Evolutionary conservation across 306 rosid genomes (phyloP).

Genomic region (Abrus precatorius): DNA sequence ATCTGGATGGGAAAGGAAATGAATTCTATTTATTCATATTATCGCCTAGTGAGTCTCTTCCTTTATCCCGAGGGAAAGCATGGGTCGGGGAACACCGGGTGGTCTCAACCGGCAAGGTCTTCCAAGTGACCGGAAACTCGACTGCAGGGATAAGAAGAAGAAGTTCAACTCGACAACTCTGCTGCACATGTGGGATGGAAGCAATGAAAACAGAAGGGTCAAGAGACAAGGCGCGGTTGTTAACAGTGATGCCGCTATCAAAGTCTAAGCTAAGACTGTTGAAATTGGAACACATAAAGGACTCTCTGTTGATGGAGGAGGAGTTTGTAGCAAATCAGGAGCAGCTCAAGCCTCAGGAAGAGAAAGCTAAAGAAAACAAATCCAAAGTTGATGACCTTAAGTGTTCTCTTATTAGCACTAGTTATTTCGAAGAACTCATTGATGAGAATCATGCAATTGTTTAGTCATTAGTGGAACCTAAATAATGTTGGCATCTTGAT

Average conservation of each 20-base stretch:
- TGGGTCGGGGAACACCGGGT: constrained; percentile 99
- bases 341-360: constrained; percentile 94
- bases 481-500: constrained; percentile 93
- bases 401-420: constrained; percentile 97
- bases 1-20: too few relatives aligned
- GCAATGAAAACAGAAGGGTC: constrained; percentile 96
- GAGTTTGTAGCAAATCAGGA: constrained; percentile 96
- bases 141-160: constrained; percentile 85
- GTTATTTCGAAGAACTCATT: constrained; percentile 88
- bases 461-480: constrained; percentile 95
- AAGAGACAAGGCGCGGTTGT: constrained; percentile 86
- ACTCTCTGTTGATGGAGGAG: constrained; percentile 91
- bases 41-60: too few relatives aligned
- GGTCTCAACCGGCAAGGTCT: constrained; percentile 82
- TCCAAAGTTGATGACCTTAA: constrained; percentile 97
- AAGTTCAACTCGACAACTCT: constrained; percentile 95
- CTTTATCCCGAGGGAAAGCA: not conserved
- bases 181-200: constrained; percentile 95
- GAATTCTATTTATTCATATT: too few relatives aligned
- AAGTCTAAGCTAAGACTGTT: constrained; percentile 88
- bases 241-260: constrained; percentile 87
- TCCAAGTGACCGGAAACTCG: constrained; percentile 83
- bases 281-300: constrained; percentile 94
- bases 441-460: constrained; percentile 98
- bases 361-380: constrained; percentile 97